These are phyloP conservation scores for Talaromyces wortmannii DNA, from an alignment of 495 filamentous ascomycete genomes.

Conservation along the genomic window DNA sequence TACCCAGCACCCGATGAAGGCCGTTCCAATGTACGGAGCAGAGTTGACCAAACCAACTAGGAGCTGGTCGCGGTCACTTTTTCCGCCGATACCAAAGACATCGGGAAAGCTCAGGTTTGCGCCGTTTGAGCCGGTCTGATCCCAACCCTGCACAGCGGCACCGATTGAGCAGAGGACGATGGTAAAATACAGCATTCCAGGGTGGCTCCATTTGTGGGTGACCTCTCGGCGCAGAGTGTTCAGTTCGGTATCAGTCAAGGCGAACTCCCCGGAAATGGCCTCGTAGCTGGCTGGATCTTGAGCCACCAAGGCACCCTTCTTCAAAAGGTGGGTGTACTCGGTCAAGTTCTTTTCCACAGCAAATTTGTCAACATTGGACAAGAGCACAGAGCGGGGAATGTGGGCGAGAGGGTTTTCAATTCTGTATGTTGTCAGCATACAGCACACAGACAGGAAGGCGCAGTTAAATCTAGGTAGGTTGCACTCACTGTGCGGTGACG, in stretches of 20 bases:
- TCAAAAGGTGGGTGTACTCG: slow-evolving; percentile 41
- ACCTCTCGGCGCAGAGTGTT: slow-evolving; percentile 49
- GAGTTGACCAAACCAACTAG: slow-evolving; percentile 56
- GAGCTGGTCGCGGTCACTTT: slow-evolving; percentile 42
- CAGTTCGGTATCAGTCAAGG: slow-evolving; percentile 46
- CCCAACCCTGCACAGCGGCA: slow-evolving; percentile 66
- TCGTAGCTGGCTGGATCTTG: slow-evolving; percentile 51
- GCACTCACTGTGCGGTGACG: neutral
- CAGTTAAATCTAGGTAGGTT: neutral
- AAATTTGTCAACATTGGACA: slow-evolving; percentile 52
- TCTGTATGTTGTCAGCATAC: slow-evolving; percentile 14
- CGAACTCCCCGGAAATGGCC: slow-evolving; percentile 32
- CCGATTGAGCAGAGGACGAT: slow-evolving; percentile 65
- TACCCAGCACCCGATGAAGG: slow-evolving; percentile 48
- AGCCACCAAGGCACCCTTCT: slow-evolving; percentile 59
- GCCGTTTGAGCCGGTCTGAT: slow-evolving; percentile 70
- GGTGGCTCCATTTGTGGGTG: slow-evolving; percentile 59
- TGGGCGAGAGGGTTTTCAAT: slow-evolving; percentile 59
- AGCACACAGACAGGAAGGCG: neutral
- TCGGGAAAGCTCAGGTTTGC: slow-evolving; percentile 58
- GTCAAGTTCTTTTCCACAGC: slow-evolving; percentile 35
- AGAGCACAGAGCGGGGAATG: slow-evolving; percentile 40
- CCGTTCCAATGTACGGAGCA: slow-evolving; percentile 30
- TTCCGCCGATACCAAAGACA: slow-evolving; percentile 46
- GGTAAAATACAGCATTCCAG: slow-evolving; percentile 57